Evolutionary conservation across 768 basidiomycete species (phyloP), one percentile per base, ranked within the genome.

Genomic region (Tricholoma terreum): DNA sequence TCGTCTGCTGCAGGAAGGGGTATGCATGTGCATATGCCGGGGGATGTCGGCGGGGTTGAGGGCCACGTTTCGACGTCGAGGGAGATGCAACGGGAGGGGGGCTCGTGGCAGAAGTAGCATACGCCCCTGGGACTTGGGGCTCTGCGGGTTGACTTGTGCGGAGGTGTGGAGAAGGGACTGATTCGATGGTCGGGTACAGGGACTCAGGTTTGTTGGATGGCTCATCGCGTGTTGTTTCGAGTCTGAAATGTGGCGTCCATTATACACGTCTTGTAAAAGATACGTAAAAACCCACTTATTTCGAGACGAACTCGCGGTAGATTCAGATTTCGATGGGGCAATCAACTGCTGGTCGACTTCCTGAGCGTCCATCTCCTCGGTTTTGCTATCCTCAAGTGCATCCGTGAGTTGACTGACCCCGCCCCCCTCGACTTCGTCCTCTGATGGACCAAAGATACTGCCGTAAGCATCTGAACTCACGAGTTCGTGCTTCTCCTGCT

Each of bases 101-200:
- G n/a, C n/a, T n/a, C 24, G 6, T 27, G 10, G 36, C 33, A 35
- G 31, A 21, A 11, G 17, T 21, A n/a, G 42, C 17, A 8, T 24
- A 40, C 40, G 12, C 54, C 48, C 43, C 21, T 49, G 14, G 4
- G 19, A 35, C 17, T 27, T 35, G 40, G 11, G 52, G 21, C 24
- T 21, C 51, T 24, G 40, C 36, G 17, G 19, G n/a, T 27, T 22
- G 30, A 24, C 21, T 45, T 21, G 30, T 31, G n/a, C n/a, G 42
- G 10, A 55, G 30, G 15, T 49, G 52, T 4, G 58, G 58, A 11
- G 45, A 36, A 10, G 58, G 58, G 30, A 57, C 33, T 17, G 52
- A 45, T n/a, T 56, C 35, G 17, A 62, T 54, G 33, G 57, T 35
- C 9, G 58, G 61, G 31, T 59, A 59, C 40, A 62, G 33, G 8